These are phyloP conservation scores for Osmozyma mogii DNA, from an alignment of 805 yeast species.

Conservation along the genomic window DNA sequence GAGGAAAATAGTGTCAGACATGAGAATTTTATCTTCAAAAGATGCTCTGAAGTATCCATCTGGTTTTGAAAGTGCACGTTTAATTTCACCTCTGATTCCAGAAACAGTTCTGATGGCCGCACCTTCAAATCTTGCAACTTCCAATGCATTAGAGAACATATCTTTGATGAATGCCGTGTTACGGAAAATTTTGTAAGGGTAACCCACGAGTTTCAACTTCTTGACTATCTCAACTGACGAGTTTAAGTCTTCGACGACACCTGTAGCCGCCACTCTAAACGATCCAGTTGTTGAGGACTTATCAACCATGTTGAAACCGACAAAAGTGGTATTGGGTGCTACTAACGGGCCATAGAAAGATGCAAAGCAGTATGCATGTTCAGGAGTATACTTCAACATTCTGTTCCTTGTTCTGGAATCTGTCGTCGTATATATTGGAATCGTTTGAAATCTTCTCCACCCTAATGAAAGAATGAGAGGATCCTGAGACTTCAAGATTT, in stretches of 20 bases:
- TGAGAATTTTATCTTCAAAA: conserved; percentile 87
- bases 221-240: conserved; percentile 88
- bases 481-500: conserved; percentile 89
- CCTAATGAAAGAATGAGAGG: conserved; percentile 91
- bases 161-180: conserved; percentile 97
- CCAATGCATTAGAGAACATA: conserved; percentile 88
- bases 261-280: conserved; percentile 94
- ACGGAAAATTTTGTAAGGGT: conserved; percentile 87
- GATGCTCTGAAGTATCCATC: conserved; percentile 96
- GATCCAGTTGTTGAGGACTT: conserved; percentile 78
- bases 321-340: conserved; percentile 95
- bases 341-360: conserved; percentile 96
- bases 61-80: conserved; percentile 86
- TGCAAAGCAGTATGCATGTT: conserved; percentile 93
- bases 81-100: conserved; percentile 96
- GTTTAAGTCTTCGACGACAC: conserved; percentile 90
- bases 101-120: conserved; percentile 95
- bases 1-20: conserved; percentile 83
- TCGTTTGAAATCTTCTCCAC: conserved; percentile 97
- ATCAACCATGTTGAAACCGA: conserved; percentile 87
- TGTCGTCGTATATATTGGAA: conserved; percentile 91
- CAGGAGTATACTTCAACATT: conserved; percentile 97
- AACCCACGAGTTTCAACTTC: conserved; percentile 89
- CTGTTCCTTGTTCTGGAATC: conserved; percentile 97
- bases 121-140: conserved; percentile 97